Base-by-base conservation (phyloP, 1,284 basidiomycete species). In the Phenoliferia sp. region DNA sequence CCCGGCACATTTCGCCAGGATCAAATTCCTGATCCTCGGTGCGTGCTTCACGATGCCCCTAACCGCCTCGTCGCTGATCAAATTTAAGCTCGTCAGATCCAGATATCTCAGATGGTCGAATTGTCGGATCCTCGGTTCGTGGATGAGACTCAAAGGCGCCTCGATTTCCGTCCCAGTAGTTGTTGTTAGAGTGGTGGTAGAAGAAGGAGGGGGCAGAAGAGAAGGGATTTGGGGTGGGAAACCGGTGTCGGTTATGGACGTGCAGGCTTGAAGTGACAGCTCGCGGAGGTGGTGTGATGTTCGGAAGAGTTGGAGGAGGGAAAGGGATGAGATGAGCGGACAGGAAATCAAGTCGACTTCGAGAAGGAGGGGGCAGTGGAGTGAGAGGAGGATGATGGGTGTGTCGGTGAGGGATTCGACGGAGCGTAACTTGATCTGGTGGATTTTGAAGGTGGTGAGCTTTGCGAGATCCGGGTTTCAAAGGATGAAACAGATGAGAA, bases 291-390 rank as follows among this genome's bases (percentile, higher is more conserved):
- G 86, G 26, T 82, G 82, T 2, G 88, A 88, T 74, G 90, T 82
- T 22, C 85, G 83, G 90, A 95, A 96, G 28, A 99, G 85, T 73
- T 92, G 87, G 63, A 92, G 87, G 61, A 94, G 84, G 48, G 91
- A 84, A 28, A 82, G 78, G 77, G 97, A 88, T 16, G 91, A 89
- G 76, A 98, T 85, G 64, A 84, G 84, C 66, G 85, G 84, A 80
- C 94, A 94, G 70, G 87, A 84, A 75, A 92, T 89, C 71, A 99
- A 85, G 80, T 99, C 96, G 73, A 97, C 88, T 80, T 99, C 96
- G 63, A 99, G 85, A 26, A 99, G 84, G 44, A 94, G 84, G 0
- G 92, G 90, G 76, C 94, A 97, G 9, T 84, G 82, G 66, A 85
- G 84, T n/a, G 91, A 89, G 58, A 99, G 84, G 22, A 86, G 84